Conservation (phyloP, 352 stramenopile species). For the Phytophthora macrochlamydospora region DNA sequence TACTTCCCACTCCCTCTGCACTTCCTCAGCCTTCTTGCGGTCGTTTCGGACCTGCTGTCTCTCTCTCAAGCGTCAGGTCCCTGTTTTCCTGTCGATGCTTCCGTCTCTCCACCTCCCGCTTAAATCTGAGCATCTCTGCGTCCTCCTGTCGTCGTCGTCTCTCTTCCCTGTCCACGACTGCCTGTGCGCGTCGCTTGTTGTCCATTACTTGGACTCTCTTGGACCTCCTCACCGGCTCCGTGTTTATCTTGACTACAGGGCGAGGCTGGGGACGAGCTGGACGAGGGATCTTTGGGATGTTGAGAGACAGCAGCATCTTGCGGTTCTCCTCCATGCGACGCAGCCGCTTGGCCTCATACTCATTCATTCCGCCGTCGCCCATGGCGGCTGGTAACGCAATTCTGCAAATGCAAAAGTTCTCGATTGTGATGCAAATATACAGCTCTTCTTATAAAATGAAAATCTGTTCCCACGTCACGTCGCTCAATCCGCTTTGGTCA, state of each 20-base stretch:
- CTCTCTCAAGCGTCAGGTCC: slow-evolving; percentile 9
- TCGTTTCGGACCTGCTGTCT: slow-evolving; percentile 13
- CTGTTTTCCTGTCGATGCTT: slow-evolving; percentile 7
- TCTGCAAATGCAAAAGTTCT: too few species aligned
- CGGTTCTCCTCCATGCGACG: slow-evolving; percentile 65
- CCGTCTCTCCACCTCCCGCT: not conserved
- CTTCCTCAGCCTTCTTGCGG: not conserved
- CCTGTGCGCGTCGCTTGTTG: not conserved
- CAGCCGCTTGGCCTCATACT: slow-evolving; percentile 69
- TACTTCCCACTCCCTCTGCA: too few species aligned
- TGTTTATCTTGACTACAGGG: slow-evolving; percentile 4
- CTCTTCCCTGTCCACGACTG: slow-evolving; percentile 17
- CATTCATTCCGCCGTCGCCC: slow-evolving; percentile 29
- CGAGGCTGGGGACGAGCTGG: not conserved
- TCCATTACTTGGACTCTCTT: not conserved
- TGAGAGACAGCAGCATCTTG: slow-evolving; percentile 41
- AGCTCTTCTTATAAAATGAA: too few species aligned
- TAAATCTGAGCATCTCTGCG: not conserved
- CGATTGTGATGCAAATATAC: too few species aligned
- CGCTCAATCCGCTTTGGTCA: too few species aligned
- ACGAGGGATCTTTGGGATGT: slow-evolving; percentile 20
- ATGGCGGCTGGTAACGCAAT: not conserved
- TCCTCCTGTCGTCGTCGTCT: not conserved
- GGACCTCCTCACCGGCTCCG: not conserved
- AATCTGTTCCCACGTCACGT: too few species aligned